Percentiles rank a stretch among this genome's conserved stretches.
Conservation (phyloP, 805 yeast species). For the Ogataea salicorniae region DNA sequence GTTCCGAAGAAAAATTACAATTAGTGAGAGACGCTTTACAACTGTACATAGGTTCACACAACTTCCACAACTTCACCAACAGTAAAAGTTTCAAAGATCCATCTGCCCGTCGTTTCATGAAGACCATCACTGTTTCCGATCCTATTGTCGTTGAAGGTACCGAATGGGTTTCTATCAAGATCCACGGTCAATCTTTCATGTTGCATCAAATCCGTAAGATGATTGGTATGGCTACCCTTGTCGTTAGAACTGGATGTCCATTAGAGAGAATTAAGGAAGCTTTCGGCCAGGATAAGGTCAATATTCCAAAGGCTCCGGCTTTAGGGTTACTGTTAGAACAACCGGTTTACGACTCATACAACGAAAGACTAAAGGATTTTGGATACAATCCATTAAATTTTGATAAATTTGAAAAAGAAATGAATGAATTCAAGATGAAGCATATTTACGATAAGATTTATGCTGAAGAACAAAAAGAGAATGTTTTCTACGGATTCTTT, state of each 20-base stretch:
- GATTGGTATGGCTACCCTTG: slow-evolving; percentile 91
- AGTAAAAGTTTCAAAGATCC: slow-evolving; percentile 73
- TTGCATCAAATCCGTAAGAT: slow-evolving; percentile 95
- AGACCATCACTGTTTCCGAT: slow-evolving; percentile 68
- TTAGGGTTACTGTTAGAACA: slow-evolving; percentile 84
- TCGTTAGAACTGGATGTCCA: slow-evolving; percentile 85
- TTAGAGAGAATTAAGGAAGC: slow-evolving; percentile 69
- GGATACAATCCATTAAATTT: slow-evolving; percentile 79
- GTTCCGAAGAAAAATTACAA: slow-evolving; percentile 56
- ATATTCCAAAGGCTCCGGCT: slow-evolving; percentile 97
- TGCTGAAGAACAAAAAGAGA: slow-evolving; percentile 82
- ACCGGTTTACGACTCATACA: slow-evolving; percentile 87
- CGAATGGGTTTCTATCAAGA: slow-evolving; percentile 93
- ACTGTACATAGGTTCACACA: slow-evolving; percentile 79
- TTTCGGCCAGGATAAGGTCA: slow-evolving; percentile 67
- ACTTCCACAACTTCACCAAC: slow-evolving; percentile 51
- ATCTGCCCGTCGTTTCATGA: slow-evolving; percentile 80
- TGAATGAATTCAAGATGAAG: slow-evolving; percentile 82
- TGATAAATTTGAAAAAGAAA: slow-evolving; percentile 55
- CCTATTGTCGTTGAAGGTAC: slow-evolving; percentile 91
- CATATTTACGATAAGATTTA: slow-evolving; percentile 90
- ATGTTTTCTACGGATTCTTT: slow-evolving; percentile 85
- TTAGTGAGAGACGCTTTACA: slow-evolving; percentile 64
- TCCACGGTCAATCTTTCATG: slow-evolving; percentile 98
- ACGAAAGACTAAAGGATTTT: slow-evolving; percentile 59